Evolutionary conservation across 257 asterid species (phyloP).

Genomic region (Lycium barbarum): DNA sequence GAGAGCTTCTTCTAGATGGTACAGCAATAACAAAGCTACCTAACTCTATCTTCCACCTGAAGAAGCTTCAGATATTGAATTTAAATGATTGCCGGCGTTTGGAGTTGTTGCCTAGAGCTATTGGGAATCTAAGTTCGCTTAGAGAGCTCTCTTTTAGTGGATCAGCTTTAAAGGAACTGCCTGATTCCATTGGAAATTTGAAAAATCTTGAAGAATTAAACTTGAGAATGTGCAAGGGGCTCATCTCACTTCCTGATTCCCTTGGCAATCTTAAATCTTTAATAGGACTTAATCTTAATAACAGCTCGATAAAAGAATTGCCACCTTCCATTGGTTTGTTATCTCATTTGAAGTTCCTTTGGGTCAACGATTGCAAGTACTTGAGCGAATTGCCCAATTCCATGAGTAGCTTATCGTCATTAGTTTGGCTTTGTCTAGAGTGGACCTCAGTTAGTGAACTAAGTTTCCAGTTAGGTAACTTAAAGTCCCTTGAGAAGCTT

Average conservation of each 20-base stretch:
- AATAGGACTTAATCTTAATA: constrained; percentile 26
- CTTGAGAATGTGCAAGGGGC: constrained; percentile 37
- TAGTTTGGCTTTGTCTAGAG: constrained; percentile 37
- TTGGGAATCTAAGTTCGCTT: constrained; percentile 41
- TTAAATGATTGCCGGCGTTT: constrained; percentile 33
- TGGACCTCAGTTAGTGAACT: constrained; percentile 31
- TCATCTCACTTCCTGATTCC: constrained; percentile 38
- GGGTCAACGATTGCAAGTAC: constrained; percentile 32
- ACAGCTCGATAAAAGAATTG: constrained; percentile 34
- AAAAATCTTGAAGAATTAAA: constrained; percentile 35
- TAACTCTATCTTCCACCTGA: constrained; percentile 34
- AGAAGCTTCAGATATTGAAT: constrained; percentile 38
- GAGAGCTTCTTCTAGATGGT: constrained; percentile 33
- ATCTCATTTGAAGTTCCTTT: constrained; percentile 35
- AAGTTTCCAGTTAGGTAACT: constrained; percentile 29
- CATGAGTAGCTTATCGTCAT: constrained; percentile 30
- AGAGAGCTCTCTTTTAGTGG: constrained; percentile 33
- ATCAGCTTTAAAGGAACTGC: constrained; percentile 38
- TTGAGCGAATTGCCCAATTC: constrained; percentile 35
- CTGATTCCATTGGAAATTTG: constrained; percentile 38
- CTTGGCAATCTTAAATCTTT: constrained; percentile 44
- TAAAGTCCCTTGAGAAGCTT: constrained; percentile 39
- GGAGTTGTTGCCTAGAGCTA: constrained; percentile 33
- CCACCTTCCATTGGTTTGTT: constrained; percentile 42
- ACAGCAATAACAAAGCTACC: constrained; percentile 38